Percentiles rank a stretch among this genome's conserved stretches.
Conservation (phyloP, 768 basidiomycete species). For the Holtermanniella nyarrowii region DNA sequence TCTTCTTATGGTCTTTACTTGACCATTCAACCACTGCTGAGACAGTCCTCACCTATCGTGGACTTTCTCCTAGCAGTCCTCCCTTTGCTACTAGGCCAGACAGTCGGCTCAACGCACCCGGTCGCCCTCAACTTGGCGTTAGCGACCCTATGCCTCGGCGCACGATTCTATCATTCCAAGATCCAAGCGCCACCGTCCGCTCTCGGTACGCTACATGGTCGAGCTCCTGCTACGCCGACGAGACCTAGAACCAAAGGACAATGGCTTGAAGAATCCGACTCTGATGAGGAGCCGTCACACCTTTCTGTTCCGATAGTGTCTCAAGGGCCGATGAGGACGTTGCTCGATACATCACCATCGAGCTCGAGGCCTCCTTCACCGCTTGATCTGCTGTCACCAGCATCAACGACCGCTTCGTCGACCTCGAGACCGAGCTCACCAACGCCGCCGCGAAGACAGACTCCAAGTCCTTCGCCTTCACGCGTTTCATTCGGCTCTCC, state of each 20-base stretch:
- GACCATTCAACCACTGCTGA: neutral
- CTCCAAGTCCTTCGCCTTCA: neutral
- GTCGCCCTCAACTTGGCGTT: slow-evolving; percentile 45
- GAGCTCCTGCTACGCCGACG: neutral
- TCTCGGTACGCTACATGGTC: neutral
- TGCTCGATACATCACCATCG: neutral
- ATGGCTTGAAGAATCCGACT: slow-evolving; percentile 36
- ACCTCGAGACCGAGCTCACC: neutral
- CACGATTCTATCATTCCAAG: slow-evolving; percentile 1
- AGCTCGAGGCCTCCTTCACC: neutral
- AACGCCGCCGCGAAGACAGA: neutral
- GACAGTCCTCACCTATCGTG: slow-evolving; percentile 16
- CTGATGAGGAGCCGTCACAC: slow-evolving; percentile 28
- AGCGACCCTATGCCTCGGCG: slow-evolving; percentile 18
- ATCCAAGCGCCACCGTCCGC: neutral
- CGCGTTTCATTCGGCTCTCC: neutral
- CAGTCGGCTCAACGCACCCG: slow-evolving; percentile 57
- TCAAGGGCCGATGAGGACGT: neutral
- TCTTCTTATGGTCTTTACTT: slow-evolving; percentile 59
- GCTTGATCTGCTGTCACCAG: neutral
- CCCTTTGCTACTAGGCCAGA: slow-evolving; percentile 74
- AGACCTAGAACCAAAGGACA: slow-evolving; percentile 12
- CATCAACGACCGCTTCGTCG: neutral
- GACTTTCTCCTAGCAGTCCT: slow-evolving; percentile 61
- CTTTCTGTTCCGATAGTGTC: neutral